phyloP scores from a whole-genome alignment of 176 grass and related monocot genomes.

The Thalia dealbata region DNA sequence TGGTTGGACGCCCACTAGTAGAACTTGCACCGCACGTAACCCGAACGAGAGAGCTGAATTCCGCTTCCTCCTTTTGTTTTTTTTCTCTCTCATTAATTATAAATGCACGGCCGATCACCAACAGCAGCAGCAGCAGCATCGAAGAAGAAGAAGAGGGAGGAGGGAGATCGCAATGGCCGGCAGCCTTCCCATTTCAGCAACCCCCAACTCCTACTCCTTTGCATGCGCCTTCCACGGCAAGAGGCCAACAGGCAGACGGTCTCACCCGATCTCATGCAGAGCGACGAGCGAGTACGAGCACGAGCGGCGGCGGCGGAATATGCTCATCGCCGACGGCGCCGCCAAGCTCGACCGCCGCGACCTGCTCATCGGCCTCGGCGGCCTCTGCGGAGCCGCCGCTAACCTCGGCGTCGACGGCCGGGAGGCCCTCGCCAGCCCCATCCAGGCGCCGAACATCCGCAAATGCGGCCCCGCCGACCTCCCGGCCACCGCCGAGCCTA shows the following conservation, averaged over 20 bases:
- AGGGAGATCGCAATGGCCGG: background rate
- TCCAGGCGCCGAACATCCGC: conserved; percentile 41
- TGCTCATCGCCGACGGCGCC: too few relatives aligned
- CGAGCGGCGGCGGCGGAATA: background rate
- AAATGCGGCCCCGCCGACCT: conserved; percentile 31
- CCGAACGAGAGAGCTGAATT: too few relatives aligned
- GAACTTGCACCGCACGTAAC: too few relatives aligned
- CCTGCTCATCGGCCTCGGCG: conserved; percentile 45
- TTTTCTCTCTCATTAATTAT: too few relatives aligned
- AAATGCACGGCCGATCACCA: too few relatives aligned
- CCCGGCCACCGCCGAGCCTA: background rate
- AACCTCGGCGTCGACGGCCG: background rate
- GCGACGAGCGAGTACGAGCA: conserved; percentile 9
- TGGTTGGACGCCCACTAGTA: too few relatives aligned
- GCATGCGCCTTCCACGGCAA: conserved; percentile 3
- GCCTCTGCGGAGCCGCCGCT: conserved; percentile 26
- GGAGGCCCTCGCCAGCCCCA: conserved; percentile 33
- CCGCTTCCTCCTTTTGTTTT: too few relatives aligned
- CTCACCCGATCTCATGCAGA: conserved; percentile 21
- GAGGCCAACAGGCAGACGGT: background rate
- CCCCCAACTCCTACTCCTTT: background rate
- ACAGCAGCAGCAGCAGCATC: too few relatives aligned
- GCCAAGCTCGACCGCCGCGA: conserved; percentile 35
- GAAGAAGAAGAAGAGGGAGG: too few relatives aligned
- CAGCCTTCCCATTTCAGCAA: background rate